Conservation (phyloP, 768 basidiomycete species). For the Dacryopinax spathularia region DNA sequence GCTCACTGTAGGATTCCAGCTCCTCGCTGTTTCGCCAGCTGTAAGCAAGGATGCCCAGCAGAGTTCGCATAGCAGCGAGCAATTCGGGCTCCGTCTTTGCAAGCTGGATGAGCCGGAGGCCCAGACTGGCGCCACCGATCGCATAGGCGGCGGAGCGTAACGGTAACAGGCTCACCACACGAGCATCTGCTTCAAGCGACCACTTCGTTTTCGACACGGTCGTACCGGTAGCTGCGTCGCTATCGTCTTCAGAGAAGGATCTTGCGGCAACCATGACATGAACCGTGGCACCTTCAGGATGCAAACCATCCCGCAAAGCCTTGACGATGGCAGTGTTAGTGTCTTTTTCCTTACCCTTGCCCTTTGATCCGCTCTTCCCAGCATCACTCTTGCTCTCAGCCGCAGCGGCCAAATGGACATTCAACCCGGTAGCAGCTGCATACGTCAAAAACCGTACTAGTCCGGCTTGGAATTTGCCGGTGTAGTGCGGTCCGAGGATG, state of each 20-base stretch:
- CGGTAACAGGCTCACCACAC: conserved; percentile 44
- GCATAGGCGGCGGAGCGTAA: conserved; percentile 68
- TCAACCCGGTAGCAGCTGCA: conserved; percentile 68
- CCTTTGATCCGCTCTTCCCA: conserved; percentile 6
- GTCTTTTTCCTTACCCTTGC: conserved; percentile 10
- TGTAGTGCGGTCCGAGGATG: conserved; percentile 68
- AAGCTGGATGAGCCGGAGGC: conserved; percentile 58
- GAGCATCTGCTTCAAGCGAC: conserved; percentile 36
- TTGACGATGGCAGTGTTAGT: conserved; percentile 4
- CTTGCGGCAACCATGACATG: neutral
- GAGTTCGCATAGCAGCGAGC: conserved; percentile 56
- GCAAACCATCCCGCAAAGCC: conserved; percentile 1
- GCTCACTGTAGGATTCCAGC: conserved; percentile 41
- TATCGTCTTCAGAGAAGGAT: neutral
- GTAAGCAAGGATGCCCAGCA: neutral
- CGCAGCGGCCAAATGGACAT: conserved; percentile 50
- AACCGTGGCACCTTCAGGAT: neutral
- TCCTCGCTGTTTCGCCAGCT: conserved; percentile 93
- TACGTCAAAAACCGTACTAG: conserved; percentile 70
- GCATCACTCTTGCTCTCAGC: conserved; percentile 15
- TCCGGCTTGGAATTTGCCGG: conserved; percentile 58
- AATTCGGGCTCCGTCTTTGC: conserved; percentile 59
- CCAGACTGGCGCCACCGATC: conserved; percentile 66
- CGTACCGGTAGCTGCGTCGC: conserved; percentile 6
- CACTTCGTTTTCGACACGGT: conserved; percentile 3